Base-by-base conservation (phyloP, 1,284 basidiomycete genomes). In the Clitocybe nebularis region DNA sequence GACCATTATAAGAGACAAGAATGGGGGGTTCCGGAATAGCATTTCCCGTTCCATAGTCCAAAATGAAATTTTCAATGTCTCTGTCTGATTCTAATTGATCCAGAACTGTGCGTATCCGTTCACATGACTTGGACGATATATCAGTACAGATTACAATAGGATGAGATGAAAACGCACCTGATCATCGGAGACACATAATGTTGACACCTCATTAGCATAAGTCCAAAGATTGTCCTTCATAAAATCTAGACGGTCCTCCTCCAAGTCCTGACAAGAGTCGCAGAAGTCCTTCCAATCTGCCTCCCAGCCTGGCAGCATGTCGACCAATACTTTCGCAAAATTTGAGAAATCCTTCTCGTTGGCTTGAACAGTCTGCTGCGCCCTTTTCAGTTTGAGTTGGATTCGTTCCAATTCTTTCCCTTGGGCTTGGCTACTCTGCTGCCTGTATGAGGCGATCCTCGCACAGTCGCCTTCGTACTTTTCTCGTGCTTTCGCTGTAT, bases 221-320 rank as follows among this genome's bases (percentile, higher is more conserved):
- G 86, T 79, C 95, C 95, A 99, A 53, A 96, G 73, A 47, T 88
- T 89, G 62, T 94, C 89, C 69, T 96, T 97, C 68, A 91, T 83
- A 60, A 95, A 89, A 50, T 94, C 92, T 62, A 96, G 68, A 14
- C 96, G 77, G 46, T 98, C 94, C 58, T 98, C 95, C 61, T 99
- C 95, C 34, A 97, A 63, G 68, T 99, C 95, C 68, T 99, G 96
- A 53, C 89, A 93, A 30, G 81, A 79, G 71, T 97, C 93, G 60
- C 91, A 95, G 63, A 93, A 96, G 11, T 71, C 69, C 64, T 92
- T 96, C 94, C 95, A 99, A 46, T 94, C 89, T 41, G 75, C 71
- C 61, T 98, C 94, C 95, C 95, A 99, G 56, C 84, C 84, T 35
- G 71, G 72, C 46, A 80, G 75, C 33, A 90, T 88, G 44, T 91